These are phyloP conservation scores for Posidonia oceanica DNA, from an alignment of 116 monocot species.

Conservation along the genomic window DNA sequence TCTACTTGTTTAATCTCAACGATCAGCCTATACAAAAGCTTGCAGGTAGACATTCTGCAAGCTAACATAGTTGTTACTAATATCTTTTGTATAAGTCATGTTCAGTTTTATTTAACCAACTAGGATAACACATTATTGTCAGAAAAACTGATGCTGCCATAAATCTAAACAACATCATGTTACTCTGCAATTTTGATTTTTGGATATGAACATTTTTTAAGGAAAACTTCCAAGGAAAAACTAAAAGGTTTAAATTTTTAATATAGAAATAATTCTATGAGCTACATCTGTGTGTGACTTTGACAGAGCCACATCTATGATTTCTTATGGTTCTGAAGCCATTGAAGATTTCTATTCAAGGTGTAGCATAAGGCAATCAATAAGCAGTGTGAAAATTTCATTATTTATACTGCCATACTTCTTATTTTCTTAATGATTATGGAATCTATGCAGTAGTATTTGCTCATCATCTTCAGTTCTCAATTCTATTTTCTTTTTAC, in stretches of 20 bases:
- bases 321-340: constrained; percentile 67
- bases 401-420: constrained; percentile 68
- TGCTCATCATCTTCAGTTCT: too few species aligned
- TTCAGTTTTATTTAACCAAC: background rate
- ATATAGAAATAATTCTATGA: constrained; percentile 68
- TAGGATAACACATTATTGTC: too few species aligned
- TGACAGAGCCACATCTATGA: constrained; percentile 77
- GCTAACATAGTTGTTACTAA: constrained; percentile 61
- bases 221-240: constrained; percentile 85
- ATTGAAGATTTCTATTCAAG: constrained; percentile 70
- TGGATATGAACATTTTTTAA: constrained; percentile 17
- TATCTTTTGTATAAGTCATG: background rate
- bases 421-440: background rate
- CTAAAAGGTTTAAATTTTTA: constrained; percentile 38
- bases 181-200: background rate
- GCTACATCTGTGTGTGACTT: constrained; percentile 64
- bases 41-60: constrained; percentile 59
- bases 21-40: constrained; percentile 23
- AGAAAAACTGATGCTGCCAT: too few species aligned
- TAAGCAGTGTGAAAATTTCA: constrained; percentile 64
- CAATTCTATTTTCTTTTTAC: too few species aligned
- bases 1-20: too few species aligned
- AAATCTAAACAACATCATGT: background rate
- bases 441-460: too few species aligned
- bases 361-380: constrained; percentile 36